Evolutionary conservation across 495 filamentous ascomycete genomes (phyloP).

Genomic region (Penicillium riverlandense): DNA sequence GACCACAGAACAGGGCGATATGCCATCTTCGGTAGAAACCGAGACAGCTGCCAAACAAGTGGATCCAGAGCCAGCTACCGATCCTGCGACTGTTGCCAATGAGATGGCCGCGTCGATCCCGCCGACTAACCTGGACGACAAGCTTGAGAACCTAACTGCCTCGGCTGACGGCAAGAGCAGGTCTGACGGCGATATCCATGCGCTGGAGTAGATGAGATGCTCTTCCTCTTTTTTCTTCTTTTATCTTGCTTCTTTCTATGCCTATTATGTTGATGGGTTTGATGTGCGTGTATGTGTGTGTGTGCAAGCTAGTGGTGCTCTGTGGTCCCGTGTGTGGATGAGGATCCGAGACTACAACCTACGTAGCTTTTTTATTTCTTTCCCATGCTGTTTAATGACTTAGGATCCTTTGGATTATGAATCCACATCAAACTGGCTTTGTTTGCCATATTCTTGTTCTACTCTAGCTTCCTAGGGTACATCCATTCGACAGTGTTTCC

Average conservation of each 20-base stretch:
- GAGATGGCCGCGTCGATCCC: neutral
- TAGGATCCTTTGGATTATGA: too few relatives aligned
- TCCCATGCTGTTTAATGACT: too few relatives aligned
- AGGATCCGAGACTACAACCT: too few relatives aligned
- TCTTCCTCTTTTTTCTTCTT: neutral
- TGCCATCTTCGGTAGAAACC: neutral
- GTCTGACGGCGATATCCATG: conserved; percentile 20
- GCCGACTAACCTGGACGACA: conserved; percentile 13
- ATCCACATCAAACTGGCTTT: too few relatives aligned
- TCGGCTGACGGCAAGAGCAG: conserved; percentile 25
- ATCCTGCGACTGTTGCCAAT: conserved; percentile 1
- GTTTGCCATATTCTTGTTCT: too few relatives aligned
- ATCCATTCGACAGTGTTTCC: too few relatives aligned
- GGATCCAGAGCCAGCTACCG: neutral
- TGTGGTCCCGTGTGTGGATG: too few relatives aligned
- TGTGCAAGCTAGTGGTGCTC: too few relatives aligned
- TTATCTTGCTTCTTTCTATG: neutral
- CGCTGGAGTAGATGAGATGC: neutral
- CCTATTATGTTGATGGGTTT: neutral
- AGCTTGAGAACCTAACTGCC: conserved; percentile 20
- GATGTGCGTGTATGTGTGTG: too few relatives aligned
- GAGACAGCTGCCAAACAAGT: conserved; percentile 8
- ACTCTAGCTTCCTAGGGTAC: too few relatives aligned
- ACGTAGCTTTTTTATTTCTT: too few relatives aligned
- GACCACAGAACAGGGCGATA: neutral